Evolutionary conservation across 805 yeast genomes (phyloP).

Genomic region (Candida silvicultrix): DNA sequence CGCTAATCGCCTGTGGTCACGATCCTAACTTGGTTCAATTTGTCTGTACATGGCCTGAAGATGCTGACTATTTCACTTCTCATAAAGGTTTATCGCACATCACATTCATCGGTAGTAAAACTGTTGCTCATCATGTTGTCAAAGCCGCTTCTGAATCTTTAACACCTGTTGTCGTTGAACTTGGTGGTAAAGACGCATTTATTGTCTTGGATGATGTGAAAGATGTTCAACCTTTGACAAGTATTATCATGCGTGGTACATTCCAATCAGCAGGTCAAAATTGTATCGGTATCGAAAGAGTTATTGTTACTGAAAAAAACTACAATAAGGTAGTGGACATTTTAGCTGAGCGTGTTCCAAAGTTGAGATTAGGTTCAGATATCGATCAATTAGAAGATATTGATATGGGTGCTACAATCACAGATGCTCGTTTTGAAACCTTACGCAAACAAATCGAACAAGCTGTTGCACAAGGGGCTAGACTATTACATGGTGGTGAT

Average conservation of each 20-base stretch:
- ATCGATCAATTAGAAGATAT: slow-evolving; percentile 86
- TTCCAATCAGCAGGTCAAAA: slow-evolving; percentile 98
- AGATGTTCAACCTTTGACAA: slow-evolving; percentile 52
- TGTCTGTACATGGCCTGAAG: slow-evolving; percentile 82
- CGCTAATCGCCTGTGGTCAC: slow-evolving; percentile 66
- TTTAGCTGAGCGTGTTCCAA: slow-evolving; percentile 49
- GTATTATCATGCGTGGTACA: slow-evolving; percentile 88
- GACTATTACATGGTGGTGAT: slow-evolving; percentile 72
- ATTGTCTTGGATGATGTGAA: slow-evolving; percentile 78
- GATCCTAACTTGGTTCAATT: slow-evolving; percentile 83
- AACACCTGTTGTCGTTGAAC: slow-evolving; percentile 92
- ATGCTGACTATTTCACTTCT: slow-evolving; percentile 79
- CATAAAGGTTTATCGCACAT: slow-evolving; percentile 81
- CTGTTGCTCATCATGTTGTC: slow-evolving; percentile 86
- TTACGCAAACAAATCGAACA: slow-evolving; percentile 63
- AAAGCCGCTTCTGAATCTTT: slow-evolving; percentile 77
- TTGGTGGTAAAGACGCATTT: slow-evolving; percentile 95
- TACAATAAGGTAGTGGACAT: slow-evolving; percentile 58
- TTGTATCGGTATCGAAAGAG: slow-evolving; percentile 96
- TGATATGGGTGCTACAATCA: slow-evolving; percentile 95
- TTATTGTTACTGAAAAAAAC: slow-evolving; percentile 67
- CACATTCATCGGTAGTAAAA: slow-evolving; percentile 94
- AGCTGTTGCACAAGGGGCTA: slow-evolving; percentile 81
- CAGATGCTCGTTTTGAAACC: slow-evolving; percentile 63
- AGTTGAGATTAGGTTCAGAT: slow-evolving; percentile 78